Conservation (phyloP, 106 monocot genomes). For the Cymbidium sinense region DNA sequence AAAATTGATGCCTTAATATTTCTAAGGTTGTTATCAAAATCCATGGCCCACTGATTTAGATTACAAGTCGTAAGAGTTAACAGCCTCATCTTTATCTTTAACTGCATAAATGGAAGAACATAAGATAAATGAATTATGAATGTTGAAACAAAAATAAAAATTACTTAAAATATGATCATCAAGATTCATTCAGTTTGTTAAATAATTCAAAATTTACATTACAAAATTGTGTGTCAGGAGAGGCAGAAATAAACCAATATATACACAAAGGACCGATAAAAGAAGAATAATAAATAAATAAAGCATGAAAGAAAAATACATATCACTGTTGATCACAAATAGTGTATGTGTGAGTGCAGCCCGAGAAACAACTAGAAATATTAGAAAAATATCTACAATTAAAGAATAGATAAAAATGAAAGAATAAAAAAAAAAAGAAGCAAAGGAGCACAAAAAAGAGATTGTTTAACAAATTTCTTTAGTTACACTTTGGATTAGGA, state of each 20-base stretch:
- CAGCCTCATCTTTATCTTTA: conserved; percentile 81
- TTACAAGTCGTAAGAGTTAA: conserved; percentile 91
- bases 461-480: neutral
- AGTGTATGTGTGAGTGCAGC: neutral
- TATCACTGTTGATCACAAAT: neutral
- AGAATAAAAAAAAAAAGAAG: neutral
- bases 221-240: neutral
- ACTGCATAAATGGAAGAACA: neutral
- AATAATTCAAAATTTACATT: neutral
- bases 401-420: neutral
- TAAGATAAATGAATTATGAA: neutral
- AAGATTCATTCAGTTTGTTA: neutral
- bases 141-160: neutral
- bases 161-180: neutral
- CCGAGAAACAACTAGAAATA: neutral
- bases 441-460: neutral
- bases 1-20: conserved; percentile 85
- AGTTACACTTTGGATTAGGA: neutral
- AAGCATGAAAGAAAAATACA: neutral
- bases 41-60: conserved; percentile 99
- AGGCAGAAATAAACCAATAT: neutral
- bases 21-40: conserved; percentile 77
- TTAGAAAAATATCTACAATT: no score
- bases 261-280: neutral
- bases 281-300: neutral